Percentiles rank a stretch among this genome's conserved stretches.
Conservation (phyloP, 306 rosid genomes). For the barrel medic (Medicago truncatula) region DNA sequence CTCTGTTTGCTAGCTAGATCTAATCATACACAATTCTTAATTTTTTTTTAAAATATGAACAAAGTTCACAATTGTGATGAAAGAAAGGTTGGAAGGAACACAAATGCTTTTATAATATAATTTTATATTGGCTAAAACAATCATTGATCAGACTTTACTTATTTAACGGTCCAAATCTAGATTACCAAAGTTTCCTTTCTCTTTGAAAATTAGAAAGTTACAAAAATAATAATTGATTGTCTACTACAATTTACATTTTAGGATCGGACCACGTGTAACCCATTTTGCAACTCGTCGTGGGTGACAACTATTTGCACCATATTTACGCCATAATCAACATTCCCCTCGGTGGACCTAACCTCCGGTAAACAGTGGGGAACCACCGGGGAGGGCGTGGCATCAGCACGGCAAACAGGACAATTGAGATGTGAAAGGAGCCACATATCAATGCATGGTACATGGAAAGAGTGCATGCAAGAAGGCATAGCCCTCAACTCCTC, state of each 20-base stretch:
- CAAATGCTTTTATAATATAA: not conserved
- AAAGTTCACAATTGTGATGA: not conserved
- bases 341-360: not conserved
- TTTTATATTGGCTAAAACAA: not conserved
- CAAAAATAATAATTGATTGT: not conserved
- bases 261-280: not conserved
- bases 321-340: slow-evolving; percentile 1
- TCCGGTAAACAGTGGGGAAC: not conserved
- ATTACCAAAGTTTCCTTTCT: not conserved
- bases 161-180: not conserved
- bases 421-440: slow-evolving; percentile 63
- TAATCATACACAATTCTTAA: not conserved
- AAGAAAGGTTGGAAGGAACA: not conserved
- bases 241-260: not conserved
- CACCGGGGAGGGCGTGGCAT: slow-evolving; percentile 38
- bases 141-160: not conserved
- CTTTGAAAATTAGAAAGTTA: not conserved
- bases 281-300: not conserved
- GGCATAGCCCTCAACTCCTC: slow-evolving; percentile 67
- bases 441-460: slow-evolving; percentile 62
- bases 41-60: not conserved
- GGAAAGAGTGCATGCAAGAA: slow-evolving; percentile 67
- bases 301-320: slow-evolving; percentile 8
- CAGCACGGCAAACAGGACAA: slow-evolving; percentile 65
- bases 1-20: not conserved